phyloP scores from a whole-genome alignment of 768 basidiomycete species.

The Hericium alpestre region DNA sequence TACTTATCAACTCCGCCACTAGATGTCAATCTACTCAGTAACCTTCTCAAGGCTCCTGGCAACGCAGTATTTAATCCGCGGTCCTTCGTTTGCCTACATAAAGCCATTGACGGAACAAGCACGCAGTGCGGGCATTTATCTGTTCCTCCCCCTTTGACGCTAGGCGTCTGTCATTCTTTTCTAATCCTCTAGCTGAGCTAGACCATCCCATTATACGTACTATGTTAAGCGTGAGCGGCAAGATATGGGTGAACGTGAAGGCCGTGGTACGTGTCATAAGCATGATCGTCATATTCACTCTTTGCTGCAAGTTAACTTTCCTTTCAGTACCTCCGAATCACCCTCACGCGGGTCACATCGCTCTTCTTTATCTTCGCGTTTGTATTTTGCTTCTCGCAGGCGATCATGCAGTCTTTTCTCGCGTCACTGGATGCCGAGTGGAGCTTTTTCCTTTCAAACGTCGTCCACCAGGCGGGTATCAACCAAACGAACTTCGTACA shows the following conservation, averaged over 20 bases:
- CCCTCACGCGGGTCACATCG: slow-evolving; percentile 20
- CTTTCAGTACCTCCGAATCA: slow-evolving; percentile 20
- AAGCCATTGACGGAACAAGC: too few species aligned
- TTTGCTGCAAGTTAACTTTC: background rate
- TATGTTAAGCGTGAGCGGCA: background rate
- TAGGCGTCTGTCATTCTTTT: too few species aligned
- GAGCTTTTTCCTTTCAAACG: slow-evolving; percentile 23
- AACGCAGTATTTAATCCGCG: too few species aligned
- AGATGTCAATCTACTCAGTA: too few species aligned
- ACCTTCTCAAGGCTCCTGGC: too few species aligned
- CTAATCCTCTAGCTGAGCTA: too few species aligned
- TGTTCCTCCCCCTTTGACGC: too few species aligned
- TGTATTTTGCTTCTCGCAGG: slow-evolving; percentile 41
- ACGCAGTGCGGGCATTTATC: too few species aligned
- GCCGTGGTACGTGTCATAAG: background rate
- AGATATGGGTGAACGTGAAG: background rate
- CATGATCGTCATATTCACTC: background rate
- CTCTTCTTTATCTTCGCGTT: slow-evolving; percentile 43
- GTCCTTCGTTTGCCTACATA: too few species aligned
- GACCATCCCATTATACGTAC: background rate
- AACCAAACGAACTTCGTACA: slow-evolving; percentile 23
- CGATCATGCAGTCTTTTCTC: slow-evolving; percentile 38
- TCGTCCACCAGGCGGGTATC: slow-evolving; percentile 28
- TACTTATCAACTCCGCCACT: too few species aligned
- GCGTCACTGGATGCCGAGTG: slow-evolving; percentile 35